These are phyloP conservation scores for Pythium plurisporium DNA, from an alignment of 352 stramenopile genomes.

Conservation along the genomic window DNA sequence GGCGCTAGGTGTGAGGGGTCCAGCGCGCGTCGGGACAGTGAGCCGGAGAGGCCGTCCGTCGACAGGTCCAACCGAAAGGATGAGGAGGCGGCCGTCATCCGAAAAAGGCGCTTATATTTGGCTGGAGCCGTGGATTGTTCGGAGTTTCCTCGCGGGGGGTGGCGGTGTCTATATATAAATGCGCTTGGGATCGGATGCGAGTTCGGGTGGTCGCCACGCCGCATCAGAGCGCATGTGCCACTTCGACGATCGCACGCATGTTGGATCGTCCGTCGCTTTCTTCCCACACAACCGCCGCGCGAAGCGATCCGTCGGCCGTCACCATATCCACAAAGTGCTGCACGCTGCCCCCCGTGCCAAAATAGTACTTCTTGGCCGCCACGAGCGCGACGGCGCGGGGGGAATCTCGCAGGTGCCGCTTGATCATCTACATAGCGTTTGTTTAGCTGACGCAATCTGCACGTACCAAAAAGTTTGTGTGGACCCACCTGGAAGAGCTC, in stretches of 20 bases:
- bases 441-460: too few species aligned
- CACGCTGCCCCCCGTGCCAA: constrained; percentile 82
- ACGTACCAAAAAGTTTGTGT: too few species aligned
- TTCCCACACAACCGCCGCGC: constrained; percentile 60
- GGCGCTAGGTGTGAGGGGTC: too few species aligned
- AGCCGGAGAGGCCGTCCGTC: background rate
- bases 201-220: too few species aligned
- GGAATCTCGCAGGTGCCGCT: constrained; percentile 49
- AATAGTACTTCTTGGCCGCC: constrained; percentile 86
- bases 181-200: too few species aligned
- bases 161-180: background rate
- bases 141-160: background rate
- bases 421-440: too few species aligned
- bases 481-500: constrained; percentile 75
- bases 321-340: constrained; percentile 77
- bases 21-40: too few species aligned
- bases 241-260: constrained; percentile 76
- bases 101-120: constrained; percentile 6
- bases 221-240: constrained; percentile 28
- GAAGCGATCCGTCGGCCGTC: constrained; percentile 38
- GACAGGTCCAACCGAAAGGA: background rate
- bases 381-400: constrained; percentile 53
- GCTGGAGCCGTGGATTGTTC: too few species aligned
- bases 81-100: background rate
- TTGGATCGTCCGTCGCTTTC: constrained; percentile 69